Conservation (phyloP, 768 basidiomycete species). For the Russula lepida region DNA sequence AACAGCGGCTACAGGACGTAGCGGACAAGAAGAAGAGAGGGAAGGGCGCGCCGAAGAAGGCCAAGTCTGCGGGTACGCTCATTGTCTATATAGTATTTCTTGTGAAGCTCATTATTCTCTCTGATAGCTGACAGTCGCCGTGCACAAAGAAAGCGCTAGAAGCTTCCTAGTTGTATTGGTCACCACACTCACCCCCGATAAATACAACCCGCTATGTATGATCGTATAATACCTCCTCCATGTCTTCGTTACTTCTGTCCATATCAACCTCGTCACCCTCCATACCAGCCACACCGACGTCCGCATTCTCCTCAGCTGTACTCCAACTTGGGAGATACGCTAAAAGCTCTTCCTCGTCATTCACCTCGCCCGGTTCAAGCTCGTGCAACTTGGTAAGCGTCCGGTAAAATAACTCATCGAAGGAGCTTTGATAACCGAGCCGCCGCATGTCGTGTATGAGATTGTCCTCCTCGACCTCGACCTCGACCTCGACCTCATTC, state of each 20-base stretch:
- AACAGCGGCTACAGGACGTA: constrained; percentile 59
- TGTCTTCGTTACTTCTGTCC: neutral
- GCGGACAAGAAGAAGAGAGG: constrained; percentile 63
- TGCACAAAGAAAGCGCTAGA: constrained; percentile 35
- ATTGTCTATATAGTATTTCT: neutral
- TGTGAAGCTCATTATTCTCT: neutral
- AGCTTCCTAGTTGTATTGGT: neutral
- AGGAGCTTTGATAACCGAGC: constrained; percentile 50
- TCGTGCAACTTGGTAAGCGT: constrained; percentile 53
- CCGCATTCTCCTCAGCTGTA: neutral
- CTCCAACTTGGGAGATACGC: constrained; percentile 1
- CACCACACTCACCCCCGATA: neutral
- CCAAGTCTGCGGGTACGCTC: constrained; percentile 55
- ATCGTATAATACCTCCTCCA: constrained; percentile 6
- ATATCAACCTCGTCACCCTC: neutral
- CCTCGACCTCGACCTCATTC: constrained; percentile 22
- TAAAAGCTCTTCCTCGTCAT: constrained; percentile 8
- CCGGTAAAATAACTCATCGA: constrained; percentile 53
- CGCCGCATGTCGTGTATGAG: constrained; percentile 35
- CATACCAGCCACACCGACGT: neutral
- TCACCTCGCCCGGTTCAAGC: constrained; percentile 5
- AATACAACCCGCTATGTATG: neutral
- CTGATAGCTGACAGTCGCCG: constrained; percentile 45
- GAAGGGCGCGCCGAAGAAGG: constrained; percentile 78
- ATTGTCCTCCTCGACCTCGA: constrained; percentile 21